phyloP scores from a whole-genome alignment of 2,329 filamentous ascomycete genomes.

The Claviceps sp. region DNA sequence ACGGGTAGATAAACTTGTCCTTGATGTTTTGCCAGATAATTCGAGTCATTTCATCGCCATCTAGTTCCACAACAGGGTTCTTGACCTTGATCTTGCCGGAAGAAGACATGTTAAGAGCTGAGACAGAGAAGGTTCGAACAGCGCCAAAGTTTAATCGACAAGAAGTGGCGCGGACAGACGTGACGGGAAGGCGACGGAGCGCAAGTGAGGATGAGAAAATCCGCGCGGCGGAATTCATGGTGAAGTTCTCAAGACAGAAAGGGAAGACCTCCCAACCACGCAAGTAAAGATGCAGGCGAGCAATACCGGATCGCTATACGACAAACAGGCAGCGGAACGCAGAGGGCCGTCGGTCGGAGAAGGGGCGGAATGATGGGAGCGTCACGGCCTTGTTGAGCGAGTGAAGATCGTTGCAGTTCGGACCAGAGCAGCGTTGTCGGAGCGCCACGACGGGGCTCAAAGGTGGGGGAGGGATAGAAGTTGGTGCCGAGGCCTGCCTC shows the following conservation, averaged over 20 bases:
- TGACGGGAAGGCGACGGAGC: conserved; percentile 16
- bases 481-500: too few species aligned
- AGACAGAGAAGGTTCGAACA: conserved; percentile 42
- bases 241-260: conserved; percentile 2
- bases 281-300: conserved; percentile 7
- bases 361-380: not conserved
- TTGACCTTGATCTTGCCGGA: conserved; percentile 93
- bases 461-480: too few species aligned
- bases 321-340: conserved; percentile 1
- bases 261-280: not conserved
- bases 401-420: too few species aligned
- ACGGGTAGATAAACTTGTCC: conserved; percentile 94
- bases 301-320: not conserved
- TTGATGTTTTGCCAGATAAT: conserved; percentile 99
- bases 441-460: too few species aligned
- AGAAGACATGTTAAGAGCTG: conserved; percentile 49
- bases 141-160: conserved; percentile 28
- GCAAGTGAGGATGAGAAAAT: conserved; percentile 17
- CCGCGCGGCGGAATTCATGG: conserved; percentile 17
- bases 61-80: conserved; percentile 96
- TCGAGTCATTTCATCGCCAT: conserved; percentile 92
- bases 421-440: too few species aligned
- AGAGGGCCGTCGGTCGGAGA: not conserved
- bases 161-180: conserved; percentile 16
- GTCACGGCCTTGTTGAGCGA: too few species aligned